Evolutionary conservation across 345 rosid species (phyloP).

Genomic region (Arabidopsis thaliana): DNA sequence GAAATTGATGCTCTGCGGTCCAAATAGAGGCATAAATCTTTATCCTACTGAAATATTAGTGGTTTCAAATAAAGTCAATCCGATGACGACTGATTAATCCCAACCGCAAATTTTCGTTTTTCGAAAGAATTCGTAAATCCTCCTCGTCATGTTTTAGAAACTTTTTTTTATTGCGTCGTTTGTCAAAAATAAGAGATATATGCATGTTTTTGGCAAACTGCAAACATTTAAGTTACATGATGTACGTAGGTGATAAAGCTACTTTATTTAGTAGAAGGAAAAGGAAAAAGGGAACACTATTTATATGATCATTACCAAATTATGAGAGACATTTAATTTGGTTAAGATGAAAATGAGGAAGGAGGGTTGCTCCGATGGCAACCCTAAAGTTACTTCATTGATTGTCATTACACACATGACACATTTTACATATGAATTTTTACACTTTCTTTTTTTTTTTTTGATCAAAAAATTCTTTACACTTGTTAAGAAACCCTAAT

Average conservation of each 20-base stretch:
- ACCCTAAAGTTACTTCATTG: too few relatives aligned
- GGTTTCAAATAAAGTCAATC: conserved; percentile 25
- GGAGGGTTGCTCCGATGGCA: too few relatives aligned
- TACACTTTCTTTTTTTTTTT: too few relatives aligned
- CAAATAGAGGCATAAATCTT: not conserved
- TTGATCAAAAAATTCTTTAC: too few relatives aligned
- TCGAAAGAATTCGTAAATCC: not conserved
- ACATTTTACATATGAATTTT: too few relatives aligned
- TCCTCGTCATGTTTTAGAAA: not conserved
- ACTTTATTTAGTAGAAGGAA: too few relatives aligned
- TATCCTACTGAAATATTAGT: not conserved
- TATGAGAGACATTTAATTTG: not conserved
- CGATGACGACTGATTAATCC: conserved; percentile 15
- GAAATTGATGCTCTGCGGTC: conserved; percentile 8
- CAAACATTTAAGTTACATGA: not conserved
- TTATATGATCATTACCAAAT: not conserved
- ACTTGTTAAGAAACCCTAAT: too few relatives aligned
- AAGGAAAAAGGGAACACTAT: too few relatives aligned
- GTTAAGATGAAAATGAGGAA: not conserved
- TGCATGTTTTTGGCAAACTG: not conserved
- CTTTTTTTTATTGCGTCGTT: not conserved
- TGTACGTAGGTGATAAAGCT: too few relatives aligned
- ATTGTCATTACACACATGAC: too few relatives aligned
- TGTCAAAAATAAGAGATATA: not conserved
- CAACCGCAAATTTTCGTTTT: conserved; percentile 4